phyloP scores from a whole-genome alignment of 257 asterid genomes.

The Nicotiana noctiflora region DNA sequence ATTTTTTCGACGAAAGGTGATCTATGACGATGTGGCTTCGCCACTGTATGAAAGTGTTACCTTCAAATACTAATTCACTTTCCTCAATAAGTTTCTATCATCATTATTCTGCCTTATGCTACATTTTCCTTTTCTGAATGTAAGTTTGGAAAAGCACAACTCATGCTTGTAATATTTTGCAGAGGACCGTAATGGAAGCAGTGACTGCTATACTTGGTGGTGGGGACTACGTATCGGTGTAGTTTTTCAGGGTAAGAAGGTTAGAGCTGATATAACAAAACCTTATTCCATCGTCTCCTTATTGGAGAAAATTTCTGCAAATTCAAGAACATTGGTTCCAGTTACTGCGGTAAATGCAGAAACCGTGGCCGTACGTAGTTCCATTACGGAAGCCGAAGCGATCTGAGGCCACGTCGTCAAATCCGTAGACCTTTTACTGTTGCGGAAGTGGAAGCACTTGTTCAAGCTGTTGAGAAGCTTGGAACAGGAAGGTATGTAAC shows the following conservation, averaged over 20 bases:
- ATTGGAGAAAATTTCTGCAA: conserved; percentile 40
- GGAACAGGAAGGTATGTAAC: conserved; percentile 43
- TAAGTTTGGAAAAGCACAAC: no score
- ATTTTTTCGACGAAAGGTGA: no score
- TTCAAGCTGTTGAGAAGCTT: conserved; percentile 95
- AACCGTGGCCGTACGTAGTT: conserved; percentile 43
- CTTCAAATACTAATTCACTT: not conserved
- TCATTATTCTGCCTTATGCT: not conserved
- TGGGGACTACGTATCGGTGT: conserved; percentile 69
- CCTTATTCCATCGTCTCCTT: conserved; percentile 60
- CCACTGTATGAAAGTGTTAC: no score
- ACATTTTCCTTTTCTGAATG: not conserved
- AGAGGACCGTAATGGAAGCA: no score
- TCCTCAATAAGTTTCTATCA: not conserved
- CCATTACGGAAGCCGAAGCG: conserved; percentile 77
- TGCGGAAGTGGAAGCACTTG: conserved; percentile 89
- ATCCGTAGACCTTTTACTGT: conserved; percentile 95
- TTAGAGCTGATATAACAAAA: conserved; percentile 76
- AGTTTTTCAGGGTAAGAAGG: conserved; percentile 86
- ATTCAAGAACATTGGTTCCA: conserved; percentile 63
- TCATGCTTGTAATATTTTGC: no score
- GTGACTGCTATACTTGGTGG: conserved; percentile 80
- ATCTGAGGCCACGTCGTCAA: conserved; percentile 69
- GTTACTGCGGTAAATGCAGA: conserved; percentile 43
- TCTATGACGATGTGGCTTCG: no score